Base-by-base conservation (phyloP, 2,329 filamentous ascomycete species). In the Basipetospora chlamydospora region DNA sequence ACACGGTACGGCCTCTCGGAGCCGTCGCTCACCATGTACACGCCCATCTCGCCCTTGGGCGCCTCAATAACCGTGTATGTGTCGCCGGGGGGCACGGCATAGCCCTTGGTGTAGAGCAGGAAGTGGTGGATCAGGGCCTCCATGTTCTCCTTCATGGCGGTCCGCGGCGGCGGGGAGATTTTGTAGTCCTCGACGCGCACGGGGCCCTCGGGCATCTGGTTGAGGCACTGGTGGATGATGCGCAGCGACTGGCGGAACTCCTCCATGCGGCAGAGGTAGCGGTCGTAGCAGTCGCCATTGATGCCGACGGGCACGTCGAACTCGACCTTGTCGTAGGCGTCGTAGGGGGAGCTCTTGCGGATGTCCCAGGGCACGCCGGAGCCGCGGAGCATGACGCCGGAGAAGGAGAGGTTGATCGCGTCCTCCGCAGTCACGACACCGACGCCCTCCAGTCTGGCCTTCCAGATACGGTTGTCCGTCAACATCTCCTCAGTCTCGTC, bases 61-160 rank as follows among this genome's bases (percentile, higher is more conserved):
- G 92, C 90, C 69, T 98, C 90, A 46, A 98, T 98, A 43, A 81
- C 88, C 32, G 80, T 87, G 70, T 98, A 98, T 5, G 90, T 98
- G 70, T 98, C 90, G 44, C 90, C 92, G 6, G 92, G 90, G 29
- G 90, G 90, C 4, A 98, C 90, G 30, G 85, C 74, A 62, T 98
- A 98, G 41, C 90, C 90, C 73, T 98, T 98, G 59, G 87, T 96
- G 69, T 88, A 98, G 37, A 98, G 77, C 46, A 98, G 66, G 73
- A 98, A 98, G 69, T 98, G 90, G 66, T 98, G 90, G 56, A 98
- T 98, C 29, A 98, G 74, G 26, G 90, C 87, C 66, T 98, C 90
- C 92, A 98, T 98, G 69, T 98, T 98, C 75, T 98, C 90, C 74
- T 98, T 98, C 90, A 98, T 98, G 53, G 90, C 90, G 30, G 84